Base-by-base conservation (phyloP, 495 filamentous ascomycete species). In the Neurospora tetraspora region DNA sequence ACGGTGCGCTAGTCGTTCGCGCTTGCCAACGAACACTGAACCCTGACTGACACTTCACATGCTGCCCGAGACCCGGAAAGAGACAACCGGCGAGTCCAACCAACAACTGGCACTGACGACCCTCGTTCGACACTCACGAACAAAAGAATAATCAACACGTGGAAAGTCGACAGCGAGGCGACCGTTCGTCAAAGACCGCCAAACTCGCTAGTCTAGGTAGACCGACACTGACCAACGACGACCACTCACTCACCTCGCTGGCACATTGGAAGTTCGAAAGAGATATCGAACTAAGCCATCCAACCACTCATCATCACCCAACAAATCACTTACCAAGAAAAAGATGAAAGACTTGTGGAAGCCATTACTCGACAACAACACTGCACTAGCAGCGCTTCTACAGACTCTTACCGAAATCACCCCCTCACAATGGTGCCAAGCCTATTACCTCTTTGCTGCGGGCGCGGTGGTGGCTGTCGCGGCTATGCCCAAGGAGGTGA, bases 381-480 rank as follows among this genome's bases (percentile, higher is more conserved):
- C 27, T 9, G 14, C 27, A 7, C 12, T 65, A 18, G 53, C 53
- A 65, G 27, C 27, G 2, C 1, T 18, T 3, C 27, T 8, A 18
- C 47, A 27, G 20, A 59, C 10, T 2, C 20, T 59, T 1, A 65
- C 4, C 27, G 23, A 59, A 2, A 31, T 74, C 74, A 59, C 72
- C 7, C 79, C 85, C 16, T 79, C 84, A 5, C 68, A 78, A 70
- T 81, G 82, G 74, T 86, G 84, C 73, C 84, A 85, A 72, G 71
- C 81, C 47, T 86, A 85, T 74, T 88, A 83, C 77, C 74, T 83
- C 68, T 71, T 86, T 68, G 80, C 81, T 12, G 78, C 83, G 2
- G 79, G 76, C 4, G 72, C 74, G 8, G 80, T 86, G 16, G 42
- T 81, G 10, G 74, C 78, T 7, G 78, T 85, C n/a, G 83, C 84